These are phyloP conservation scores for Naumovozyma castellii DNA, from an alignment of 805 yeast genomes.

Conservation along the genomic window DNA sequence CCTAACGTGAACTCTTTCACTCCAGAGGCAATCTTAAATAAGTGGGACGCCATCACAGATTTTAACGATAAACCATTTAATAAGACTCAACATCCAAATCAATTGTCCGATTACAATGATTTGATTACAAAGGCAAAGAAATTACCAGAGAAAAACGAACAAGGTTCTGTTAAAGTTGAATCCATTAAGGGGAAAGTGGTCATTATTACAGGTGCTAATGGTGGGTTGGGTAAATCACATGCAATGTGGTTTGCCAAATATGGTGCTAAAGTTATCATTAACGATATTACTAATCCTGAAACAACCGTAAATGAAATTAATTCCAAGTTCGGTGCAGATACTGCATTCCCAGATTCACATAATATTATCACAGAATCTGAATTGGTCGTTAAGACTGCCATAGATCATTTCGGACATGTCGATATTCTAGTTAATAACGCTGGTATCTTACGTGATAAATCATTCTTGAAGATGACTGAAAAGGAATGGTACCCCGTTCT, in stretches of 20 bases:
- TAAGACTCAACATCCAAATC: conserved; percentile 56
- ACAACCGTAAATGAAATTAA: conserved; percentile 65
- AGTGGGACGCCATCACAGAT: conserved; percentile 52
- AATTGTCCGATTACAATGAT: conserved; percentile 59
- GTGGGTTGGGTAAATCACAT: conserved; percentile 87
- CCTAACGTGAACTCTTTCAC: conserved; percentile 62
- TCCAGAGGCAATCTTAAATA: conserved; percentile 70
- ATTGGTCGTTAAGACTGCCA: conserved; percentile 66
- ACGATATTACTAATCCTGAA: conserved; percentile 73
- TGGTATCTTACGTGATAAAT: conserved; percentile 84
- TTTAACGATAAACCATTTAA: conserved; percentile 51
- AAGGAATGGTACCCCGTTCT: conserved; percentile 75
- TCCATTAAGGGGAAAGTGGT: conserved; percentile 78
- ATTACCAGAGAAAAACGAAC: conserved; percentile 43
- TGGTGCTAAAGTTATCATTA: conserved; percentile 92
- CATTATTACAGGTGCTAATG: conserved; percentile 89
- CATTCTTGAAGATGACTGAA: conserved; percentile 76
- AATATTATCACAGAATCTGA: conserved; percentile 72
- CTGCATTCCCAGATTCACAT: conserved; percentile 74
- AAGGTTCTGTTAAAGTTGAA: conserved; percentile 41
- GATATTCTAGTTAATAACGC: conserved; percentile 89
- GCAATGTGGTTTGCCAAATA: conserved; percentile 76
- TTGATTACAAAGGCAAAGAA: conserved; percentile 44
- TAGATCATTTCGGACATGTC: conserved; percentile 68
- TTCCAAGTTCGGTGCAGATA: conserved; percentile 53